Conservation (phyloP, 2,329 filamentous ascomycete genomes). For the Ophiostoma angusticollis region DNA sequence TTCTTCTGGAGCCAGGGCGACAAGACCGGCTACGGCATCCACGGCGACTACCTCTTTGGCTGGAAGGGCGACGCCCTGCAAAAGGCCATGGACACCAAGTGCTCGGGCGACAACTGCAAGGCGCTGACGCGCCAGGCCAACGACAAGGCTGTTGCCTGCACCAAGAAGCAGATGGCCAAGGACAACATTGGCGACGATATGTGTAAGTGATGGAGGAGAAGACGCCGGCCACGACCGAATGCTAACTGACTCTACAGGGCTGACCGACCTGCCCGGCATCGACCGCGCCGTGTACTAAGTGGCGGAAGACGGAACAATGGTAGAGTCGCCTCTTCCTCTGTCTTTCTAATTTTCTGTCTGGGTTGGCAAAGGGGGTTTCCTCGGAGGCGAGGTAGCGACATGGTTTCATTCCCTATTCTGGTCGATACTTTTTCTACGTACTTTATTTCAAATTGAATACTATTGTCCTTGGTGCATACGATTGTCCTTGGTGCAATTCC, state of each 20-base stretch:
- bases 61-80: conserved; percentile 16
- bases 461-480: too few relatives aligned
- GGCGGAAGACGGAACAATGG: too few relatives aligned
- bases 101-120: conserved; percentile 14
- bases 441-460: too few relatives aligned
- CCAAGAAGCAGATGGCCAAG: conserved; percentile 14
- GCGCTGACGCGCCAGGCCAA: conserved; percentile 15
- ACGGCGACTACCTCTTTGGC: conserved; percentile 17
- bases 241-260: conserved; percentile 6
- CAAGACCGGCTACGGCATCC: conserved; percentile 15
- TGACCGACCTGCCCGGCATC: conserved; percentile 8
- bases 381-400: too few relatives aligned
- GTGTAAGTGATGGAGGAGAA: conserved; percentile 4
- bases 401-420: too few relatives aligned
- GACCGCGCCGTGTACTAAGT: conserved; percentile 7
- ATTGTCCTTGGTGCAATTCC: too few relatives aligned
- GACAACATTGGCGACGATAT: conserved; percentile 14
- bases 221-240: neutral
- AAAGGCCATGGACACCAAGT: conserved; percentile 15
- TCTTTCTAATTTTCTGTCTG: neutral
- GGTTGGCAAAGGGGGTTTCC: too few relatives aligned
- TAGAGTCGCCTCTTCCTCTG: neutral
- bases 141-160: conserved; percentile 14
- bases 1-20: conserved; percentile 17
- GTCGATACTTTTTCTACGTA: too few relatives aligned